Evolutionary conservation across 108 stramenopile species (phyloP), one percentile per base, ranked within the genome.

Genomic region (Cylindrotheca fusiformis): DNA sequence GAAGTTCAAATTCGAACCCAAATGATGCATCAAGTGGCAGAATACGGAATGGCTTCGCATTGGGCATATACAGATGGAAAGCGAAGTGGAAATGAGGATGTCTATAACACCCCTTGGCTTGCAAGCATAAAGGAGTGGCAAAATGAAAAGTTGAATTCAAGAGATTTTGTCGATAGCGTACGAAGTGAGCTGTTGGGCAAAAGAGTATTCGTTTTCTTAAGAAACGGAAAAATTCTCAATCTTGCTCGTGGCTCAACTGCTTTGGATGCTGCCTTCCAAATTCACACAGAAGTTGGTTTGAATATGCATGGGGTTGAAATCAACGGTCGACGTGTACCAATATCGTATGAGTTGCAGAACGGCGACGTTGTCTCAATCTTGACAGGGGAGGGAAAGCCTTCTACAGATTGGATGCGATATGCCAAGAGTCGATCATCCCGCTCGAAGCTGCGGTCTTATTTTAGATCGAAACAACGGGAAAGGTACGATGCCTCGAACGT

Each of bases 1-100:
- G 97, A 97, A 70, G 95, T 97, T 0, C 97, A 97, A 75, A 96
- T 97, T 32, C 80, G 96, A 17, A 97, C 97, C 3, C 75, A 74
- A 36, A 74, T 74, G 50, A 97, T 97, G 97, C 95, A 97, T 63
- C 79, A 90, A 45, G 89, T 96, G 22, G 97, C 97, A n/a, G 93
- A 95, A 59, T 90, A 88, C 58, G 97, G 97, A 1, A 91, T 91
- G 87, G 97, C 97, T 2, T 86, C 89, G 1, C 95, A 96, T 74
- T 96, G 93, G 89, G 78, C 85, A 0, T 96, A 96, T 64, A 88
- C 72, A 20, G 91, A 87, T 58, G 58, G 82, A 29, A 72, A 67
- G 57, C 52, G 28, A 32, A 55, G 41, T 26, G 55, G 52, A 20
- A 33, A 58, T 24, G 71, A 65, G 14, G 79, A 76, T 29, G 21